Evolutionary conservation across 345 rosid species (phyloP).

Genomic region (Corchorus olitorius): DNA sequence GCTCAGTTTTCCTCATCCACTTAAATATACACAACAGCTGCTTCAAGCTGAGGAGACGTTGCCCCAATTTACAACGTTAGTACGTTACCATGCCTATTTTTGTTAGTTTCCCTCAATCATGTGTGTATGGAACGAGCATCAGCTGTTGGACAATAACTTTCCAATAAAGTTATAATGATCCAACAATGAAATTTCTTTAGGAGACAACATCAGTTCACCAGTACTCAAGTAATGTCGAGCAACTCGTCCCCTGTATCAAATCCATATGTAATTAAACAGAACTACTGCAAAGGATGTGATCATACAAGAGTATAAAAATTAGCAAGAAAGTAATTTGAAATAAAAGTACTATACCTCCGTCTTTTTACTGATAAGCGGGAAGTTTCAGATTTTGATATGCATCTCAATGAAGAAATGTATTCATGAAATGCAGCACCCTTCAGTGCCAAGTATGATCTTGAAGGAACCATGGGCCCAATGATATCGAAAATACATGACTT

Average conservation of each 20-base stretch:
- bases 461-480: constrained; percentile 58
- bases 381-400: constrained; percentile 69
- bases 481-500: constrained; percentile 39
- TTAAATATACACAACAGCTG: neutral
- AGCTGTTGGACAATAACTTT: constrained; percentile 29
- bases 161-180: constrained; percentile 38
- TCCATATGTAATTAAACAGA: constrained; percentile 10
- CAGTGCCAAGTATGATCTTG: constrained; percentile 47
- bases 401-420: constrained; percentile 65
- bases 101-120: constrained; percentile 16
- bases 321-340: neutral
- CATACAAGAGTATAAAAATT: neutral
- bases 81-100: neutral
- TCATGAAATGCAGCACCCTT: constrained; percentile 70
- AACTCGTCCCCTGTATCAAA: constrained; percentile 52
- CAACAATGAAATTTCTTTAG: constrained; percentile 70
- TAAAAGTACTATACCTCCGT: constrained; percentile 48
- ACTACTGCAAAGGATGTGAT: neutral
- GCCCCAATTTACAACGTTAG: neutral
- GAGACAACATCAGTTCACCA: constrained; percentile 55
- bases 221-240: constrained; percentile 69
- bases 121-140: constrained; percentile 17
- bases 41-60: neutral
- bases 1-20: neutral
- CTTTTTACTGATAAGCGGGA: constrained; percentile 52